Evolutionary conservation across 2,329 filamentous ascomycete genomes (phyloP), one percentile per base, ranked within the genome.

Genomic region (Aspergillus unguis): DNA sequence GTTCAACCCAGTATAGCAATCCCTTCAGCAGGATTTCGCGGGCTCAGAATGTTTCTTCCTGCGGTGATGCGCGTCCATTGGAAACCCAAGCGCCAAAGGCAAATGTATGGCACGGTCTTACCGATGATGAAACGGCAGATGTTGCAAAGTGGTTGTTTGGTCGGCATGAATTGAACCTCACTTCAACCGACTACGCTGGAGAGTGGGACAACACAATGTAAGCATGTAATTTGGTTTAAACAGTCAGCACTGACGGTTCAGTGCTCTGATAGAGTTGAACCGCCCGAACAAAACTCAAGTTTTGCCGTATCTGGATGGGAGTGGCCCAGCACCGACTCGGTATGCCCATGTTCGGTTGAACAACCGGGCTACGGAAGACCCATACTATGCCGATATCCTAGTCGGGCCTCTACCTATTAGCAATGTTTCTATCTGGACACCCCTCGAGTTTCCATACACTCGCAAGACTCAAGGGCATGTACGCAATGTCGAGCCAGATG

Each of bases 151-250:
- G 49, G 49, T 36, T 55, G n/a, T 55, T 55, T 40, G 41, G 45
- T 10, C 49, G 48, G 10, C 31, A 45, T 4, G 53, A 50, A 5
- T 41, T 55, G 42, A 53, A 55, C 17, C 45, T 55, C 9, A 55
- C 53, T 40, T 17, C 44, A 11, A 45, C 53, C 2, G 50, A 50
- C 31, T n/a, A 52, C 31, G 49, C 53, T 5, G 45, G 41, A 4
- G 53, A 55, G 23, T 55, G 53, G 53, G 53, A 55, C 26, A 55
- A 55, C 38, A 55, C 49, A 25, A 55, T 55, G 53, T 53, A 48
- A 44, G 46, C 29, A 6, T 11, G 9, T 7, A 17, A 23, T 2
- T 17, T 35, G 9, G 23, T 2, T 6, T 42, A 7, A 1, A 17
- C 11, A 32, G 27, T 4, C 5, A 17, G 6, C 27, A 8, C 23